Evolutionary conservation across 1,139 yeast genomes (phyloP).

Genomic region (Hansenula anomala): DNA sequence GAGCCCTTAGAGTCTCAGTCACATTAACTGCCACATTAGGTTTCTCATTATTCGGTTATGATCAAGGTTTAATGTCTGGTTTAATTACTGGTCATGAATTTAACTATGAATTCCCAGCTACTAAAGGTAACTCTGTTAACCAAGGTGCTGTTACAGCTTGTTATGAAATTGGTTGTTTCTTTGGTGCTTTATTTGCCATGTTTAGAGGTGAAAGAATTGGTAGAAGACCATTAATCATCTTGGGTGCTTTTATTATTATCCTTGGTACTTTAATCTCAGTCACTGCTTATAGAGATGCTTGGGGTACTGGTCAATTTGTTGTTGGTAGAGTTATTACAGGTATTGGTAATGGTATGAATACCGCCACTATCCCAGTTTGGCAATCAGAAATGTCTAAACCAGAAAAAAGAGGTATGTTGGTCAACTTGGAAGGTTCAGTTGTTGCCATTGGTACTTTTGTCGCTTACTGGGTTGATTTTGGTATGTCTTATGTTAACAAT

Average conservation of each 20-base stretch:
- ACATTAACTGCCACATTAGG: constrained; percentile 60
- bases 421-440: constrained; percentile 65
- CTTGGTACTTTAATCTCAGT: constrained; percentile 63
- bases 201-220: constrained; percentile 60
- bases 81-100: constrained; percentile 60
- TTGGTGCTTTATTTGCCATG: constrained; percentile 66
- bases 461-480: constrained; percentile 78
- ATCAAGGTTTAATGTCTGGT: constrained; percentile 78
- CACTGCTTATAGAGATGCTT: constrained; percentile 37
- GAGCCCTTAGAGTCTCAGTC: constrained; percentile 27
- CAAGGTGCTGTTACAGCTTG: constrained; percentile 64
- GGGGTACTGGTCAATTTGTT: constrained; percentile 60
- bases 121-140: constrained; percentile 21
- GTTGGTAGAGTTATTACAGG: constrained; percentile 78
- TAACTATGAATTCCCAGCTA: constrained; percentile 54
- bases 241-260: constrained; percentile 54
- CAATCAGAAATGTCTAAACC: constrained; percentile 76
- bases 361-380: constrained; percentile 80
- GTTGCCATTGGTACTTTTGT: constrained; percentile 67
- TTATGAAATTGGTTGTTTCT: constrained; percentile 74
- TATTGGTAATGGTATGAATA: constrained; percentile 71
- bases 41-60: constrained; percentile 71
- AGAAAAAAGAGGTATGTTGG: constrained; percentile 67
- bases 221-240: constrained; percentile 54
- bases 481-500: constrained; percentile 50